Percentiles rank a stretch among this genome's conserved stretches.
Evolutionary conservation across 176 grass and related monocot species (phyloP).

Genomic region (Oryza glumipatula): DNA sequence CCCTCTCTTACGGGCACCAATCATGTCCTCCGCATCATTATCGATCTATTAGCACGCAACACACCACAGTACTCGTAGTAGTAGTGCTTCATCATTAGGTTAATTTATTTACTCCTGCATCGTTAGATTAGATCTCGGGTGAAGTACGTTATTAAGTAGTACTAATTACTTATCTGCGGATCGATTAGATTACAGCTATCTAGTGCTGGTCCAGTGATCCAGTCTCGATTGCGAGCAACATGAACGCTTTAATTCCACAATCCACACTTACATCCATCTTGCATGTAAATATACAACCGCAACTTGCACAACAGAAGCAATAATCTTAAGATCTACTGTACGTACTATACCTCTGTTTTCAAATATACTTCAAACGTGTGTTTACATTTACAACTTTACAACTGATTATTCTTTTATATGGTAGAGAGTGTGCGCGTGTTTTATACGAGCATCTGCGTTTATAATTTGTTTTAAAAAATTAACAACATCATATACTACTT

Average conservation of each 20-base stretch:
- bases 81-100: background rate
- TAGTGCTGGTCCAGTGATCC: background rate
- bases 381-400: too few species aligned
- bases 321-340: too few species aligned
- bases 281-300: background rate
- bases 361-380: too few species aligned
- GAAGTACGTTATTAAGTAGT: background rate
- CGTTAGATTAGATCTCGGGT: background rate
- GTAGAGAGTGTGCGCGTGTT: too few species aligned
- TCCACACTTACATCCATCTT: background rate
- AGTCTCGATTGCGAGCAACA: background rate
- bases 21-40: too few species aligned
- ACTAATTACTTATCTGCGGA: background rate
- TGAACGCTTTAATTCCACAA: background rate
- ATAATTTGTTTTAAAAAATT: too few species aligned
- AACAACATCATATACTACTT: too few species aligned
- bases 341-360: too few species aligned
- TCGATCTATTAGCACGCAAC: too few species aligned
- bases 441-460: too few species aligned
- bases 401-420: too few species aligned
- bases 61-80: background rate
- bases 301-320: background rate
- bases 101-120: background rate
- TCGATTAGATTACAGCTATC: background rate
- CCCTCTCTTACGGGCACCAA: too few species aligned